Conservation (phyloP, 116 monocot genomes). For the Zostera marina region DNA sequence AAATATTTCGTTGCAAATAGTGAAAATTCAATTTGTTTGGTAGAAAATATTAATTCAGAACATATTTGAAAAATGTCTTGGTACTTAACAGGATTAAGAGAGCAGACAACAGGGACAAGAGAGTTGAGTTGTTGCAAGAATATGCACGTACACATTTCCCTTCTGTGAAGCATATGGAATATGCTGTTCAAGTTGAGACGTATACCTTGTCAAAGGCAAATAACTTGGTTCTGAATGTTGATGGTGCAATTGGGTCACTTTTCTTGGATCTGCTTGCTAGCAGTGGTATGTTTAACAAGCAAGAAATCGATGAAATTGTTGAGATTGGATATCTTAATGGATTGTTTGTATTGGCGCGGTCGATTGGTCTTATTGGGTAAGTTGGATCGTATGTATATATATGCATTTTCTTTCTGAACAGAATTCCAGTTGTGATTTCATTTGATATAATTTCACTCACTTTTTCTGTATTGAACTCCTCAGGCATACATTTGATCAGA, state of each 20-base stretch:
- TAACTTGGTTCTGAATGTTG: conserved; percentile 92
- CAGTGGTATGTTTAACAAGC: conserved; percentile 84
- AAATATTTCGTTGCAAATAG: no score
- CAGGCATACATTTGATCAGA: conserved; percentile 99
- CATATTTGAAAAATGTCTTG: not conserved
- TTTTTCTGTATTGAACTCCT: not conserved
- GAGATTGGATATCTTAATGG: conserved; percentile 93
- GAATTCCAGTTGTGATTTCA: not conserved
- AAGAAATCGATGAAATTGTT: conserved; percentile 86
- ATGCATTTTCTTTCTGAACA: not conserved
- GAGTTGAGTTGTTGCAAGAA: conserved; percentile 83
- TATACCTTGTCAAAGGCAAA: conserved; percentile 95
- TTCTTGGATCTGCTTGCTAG: conserved; percentile 93
- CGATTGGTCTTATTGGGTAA: conserved; percentile 60
- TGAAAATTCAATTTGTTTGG: not conserved
- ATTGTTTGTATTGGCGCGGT: conserved; percentile 86
- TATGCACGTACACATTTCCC: conserved; percentile 87
- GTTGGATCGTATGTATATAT: conserved; percentile 3
- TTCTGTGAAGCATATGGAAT: conserved; percentile 93
- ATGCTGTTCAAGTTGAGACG: conserved; percentile 91
- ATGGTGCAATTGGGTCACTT: conserved; percentile 95
- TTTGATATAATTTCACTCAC: not conserved
- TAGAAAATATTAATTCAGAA: not conserved
- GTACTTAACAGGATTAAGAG: conserved; percentile 73
- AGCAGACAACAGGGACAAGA: conserved; percentile 94